Base-by-base conservation (phyloP, 2,329 filamentous ascomycete species). In the Seiridium cupressi region DNA sequence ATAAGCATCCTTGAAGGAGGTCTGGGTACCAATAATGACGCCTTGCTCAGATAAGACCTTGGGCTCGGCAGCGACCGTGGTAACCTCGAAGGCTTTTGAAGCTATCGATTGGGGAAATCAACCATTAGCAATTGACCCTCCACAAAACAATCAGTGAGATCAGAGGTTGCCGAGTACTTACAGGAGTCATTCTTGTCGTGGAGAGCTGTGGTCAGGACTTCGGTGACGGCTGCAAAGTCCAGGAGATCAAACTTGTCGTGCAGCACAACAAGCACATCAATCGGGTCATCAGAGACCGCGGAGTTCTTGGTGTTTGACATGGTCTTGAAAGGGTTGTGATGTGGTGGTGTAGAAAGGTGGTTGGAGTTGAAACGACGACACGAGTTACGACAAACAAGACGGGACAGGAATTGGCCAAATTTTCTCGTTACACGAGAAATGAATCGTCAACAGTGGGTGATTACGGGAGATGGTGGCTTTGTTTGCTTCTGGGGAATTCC, bases 1-100 rank as follows among this genome's bases (percentile, higher is more conserved):
- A 76, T 92, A 84, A 63, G 91, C 91, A 71, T 94, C 90, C 71
- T 90, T 89, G 81, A 85, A 92, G 72, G 87, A 82, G 74, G 93
- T 88, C 76, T 95, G 89, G 63, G 90, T 87, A 69, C 85, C 85
- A 74, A 95, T 79, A 67, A 87, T 81, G 70, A 89, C 83, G 66
- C 90, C 90, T 74, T 92, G 81, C 47, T 77, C 73, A 34, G 84
- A 85, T 55, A 86, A 70, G 49, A 85, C 78, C 74, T 84, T 80
- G 67, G 81, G 74, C 68, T 86, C 83, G 62, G 77, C 76, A 38
- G 75, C 79, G 42, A 81, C 82, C 63, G 86, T 75, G 67, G 84
- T 86, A 69, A 82, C 76, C 61, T 86, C 83, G 70, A 87, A 87
- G 57, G 84, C 84, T 68, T 81, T 83, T 72, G 78, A 78, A 63